phyloP scores from a whole-genome alignment of 1,284 basidiomycete genomes.

The Mycena sp. region DNA sequence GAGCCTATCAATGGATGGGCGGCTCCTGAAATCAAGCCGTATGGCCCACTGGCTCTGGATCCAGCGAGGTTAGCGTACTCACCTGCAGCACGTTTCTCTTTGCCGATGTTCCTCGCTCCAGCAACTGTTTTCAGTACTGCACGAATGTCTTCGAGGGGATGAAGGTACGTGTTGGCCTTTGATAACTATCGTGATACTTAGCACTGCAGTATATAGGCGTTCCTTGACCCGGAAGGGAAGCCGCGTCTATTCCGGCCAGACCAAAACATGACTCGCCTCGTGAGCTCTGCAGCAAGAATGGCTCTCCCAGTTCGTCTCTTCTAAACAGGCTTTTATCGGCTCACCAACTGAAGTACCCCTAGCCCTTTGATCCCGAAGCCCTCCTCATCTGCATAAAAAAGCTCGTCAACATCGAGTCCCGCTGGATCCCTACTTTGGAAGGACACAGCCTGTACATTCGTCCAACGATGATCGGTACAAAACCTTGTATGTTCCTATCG shows the following conservation, averaged over 20 bases:
- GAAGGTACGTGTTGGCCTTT: slow-evolving; percentile 65
- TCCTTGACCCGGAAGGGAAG: slow-evolving; percentile 70
- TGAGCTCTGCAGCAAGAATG: slow-evolving; percentile 65
- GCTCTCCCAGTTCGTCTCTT: slow-evolving; percentile 65
- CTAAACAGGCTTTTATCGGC: not conserved
- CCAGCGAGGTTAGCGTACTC: slow-evolving; percentile 64
- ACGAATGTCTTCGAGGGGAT: slow-evolving; percentile 88
- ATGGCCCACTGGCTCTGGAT: slow-evolving; percentile 76
- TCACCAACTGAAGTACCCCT: not conserved
- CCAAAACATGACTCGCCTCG: slow-evolving; percentile 83
- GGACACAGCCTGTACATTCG: slow-evolving; percentile 82
- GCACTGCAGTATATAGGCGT: slow-evolving; percentile 61
- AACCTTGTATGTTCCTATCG: slow-evolving; percentile 54
- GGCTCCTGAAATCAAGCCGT: slow-evolving; percentile 83
- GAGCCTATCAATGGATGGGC: slow-evolving; percentile 79
- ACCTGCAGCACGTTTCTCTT: not conserved
- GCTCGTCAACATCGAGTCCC: slow-evolving; percentile 71
- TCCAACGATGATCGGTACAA: slow-evolving; percentile 88
- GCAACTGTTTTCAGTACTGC: slow-evolving; percentile 75
- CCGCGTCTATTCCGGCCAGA: slow-evolving; percentile 82
- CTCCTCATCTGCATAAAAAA: slow-evolving; percentile 76
- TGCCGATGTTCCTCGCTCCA: not conserved
- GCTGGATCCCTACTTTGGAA: slow-evolving; percentile 77
- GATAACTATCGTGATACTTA: not conserved
- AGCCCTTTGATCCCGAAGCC: slow-evolving; percentile 72